A percentile compares a stretch with the other conserved stretches of the same genome.
Conservation (phyloP, 2,329 filamentous ascomycete species). For the Tolypocladium amazonense region DNA sequence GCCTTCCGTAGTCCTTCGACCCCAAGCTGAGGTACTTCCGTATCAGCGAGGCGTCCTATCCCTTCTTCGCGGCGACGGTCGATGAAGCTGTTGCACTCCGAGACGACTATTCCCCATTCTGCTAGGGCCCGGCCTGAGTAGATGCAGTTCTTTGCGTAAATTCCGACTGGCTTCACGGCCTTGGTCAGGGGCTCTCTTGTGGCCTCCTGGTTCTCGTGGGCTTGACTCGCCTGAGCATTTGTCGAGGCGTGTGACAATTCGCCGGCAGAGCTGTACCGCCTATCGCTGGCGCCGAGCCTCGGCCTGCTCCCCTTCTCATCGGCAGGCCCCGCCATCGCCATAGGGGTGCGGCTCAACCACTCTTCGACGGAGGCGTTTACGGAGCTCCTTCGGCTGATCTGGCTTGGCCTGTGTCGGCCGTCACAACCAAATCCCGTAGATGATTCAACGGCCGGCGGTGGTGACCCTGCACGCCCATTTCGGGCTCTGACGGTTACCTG, state of each 20-base stretch:
- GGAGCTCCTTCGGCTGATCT: slow-evolving; percentile 11
- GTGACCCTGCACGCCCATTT: slow-evolving; percentile 15
- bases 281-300: neutral
- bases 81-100: slow-evolving; percentile 73
- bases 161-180: slow-evolving; percentile 34
- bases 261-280: slow-evolving; percentile 1
- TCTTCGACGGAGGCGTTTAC: slow-evolving; percentile 21
- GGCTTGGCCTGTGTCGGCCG: neutral
- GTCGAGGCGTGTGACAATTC: neutral
- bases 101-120: slow-evolving; percentile 66
- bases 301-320: neutral
- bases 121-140: slow-evolving; percentile 66
- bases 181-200: slow-evolving; percentile 23
- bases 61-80: slow-evolving; percentile 67
- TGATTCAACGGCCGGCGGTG: neutral
- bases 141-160: slow-evolving; percentile 35
- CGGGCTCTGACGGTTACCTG: slow-evolving; percentile 37
- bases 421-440: neutral
- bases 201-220: slow-evolving; percentile 3
- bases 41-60: slow-evolving; percentile 51
- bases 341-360: slow-evolving; percentile 9
- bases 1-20: slow-evolving; percentile 31
- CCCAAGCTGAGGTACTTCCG: slow-evolving; percentile 44
- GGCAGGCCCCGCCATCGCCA: neutral
- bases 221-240: neutral